These are phyloP conservation scores for Umbelopsis vinacea DNA, from an alignment of 192 early-diverging fungal species.

Conservation along the genomic window DNA sequence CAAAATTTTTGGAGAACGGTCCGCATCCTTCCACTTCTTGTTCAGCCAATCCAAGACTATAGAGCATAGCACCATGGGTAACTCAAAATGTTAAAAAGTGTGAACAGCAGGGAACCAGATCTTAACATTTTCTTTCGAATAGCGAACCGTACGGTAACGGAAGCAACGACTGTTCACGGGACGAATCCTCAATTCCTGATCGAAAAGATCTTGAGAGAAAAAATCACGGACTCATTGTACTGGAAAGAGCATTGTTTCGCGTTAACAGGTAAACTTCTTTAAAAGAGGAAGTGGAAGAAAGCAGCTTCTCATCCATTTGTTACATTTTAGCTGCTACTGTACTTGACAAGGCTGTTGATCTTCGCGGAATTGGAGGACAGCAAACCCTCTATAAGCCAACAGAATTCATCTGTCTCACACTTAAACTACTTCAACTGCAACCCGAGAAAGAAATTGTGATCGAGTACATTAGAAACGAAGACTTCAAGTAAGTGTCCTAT, in stretches of 20 bases:
- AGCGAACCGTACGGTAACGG: constrained; percentile 68
- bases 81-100: too few species aligned
- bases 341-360: constrained; percentile 84
- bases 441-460: constrained; percentile 87
- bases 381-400: constrained; percentile 88
- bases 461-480: constrained; percentile 80
- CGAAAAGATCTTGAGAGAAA: constrained; percentile 89
- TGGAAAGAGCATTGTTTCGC: constrained; percentile 99
- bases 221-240: constrained; percentile 91
- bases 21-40: too few species aligned
- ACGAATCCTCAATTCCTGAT: constrained; percentile 93
- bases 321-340: constrained; percentile 71
- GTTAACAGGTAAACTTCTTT: constrained; percentile 64
- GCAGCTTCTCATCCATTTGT: not conserved
- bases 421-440: constrained; percentile 94
- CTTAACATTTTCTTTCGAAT: not conserved
- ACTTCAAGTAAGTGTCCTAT: constrained; percentile 67
- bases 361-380: constrained; percentile 79
- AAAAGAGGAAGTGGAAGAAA: not conserved
- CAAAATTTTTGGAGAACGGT: too few species aligned
- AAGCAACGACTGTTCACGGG: constrained; percentile 80
- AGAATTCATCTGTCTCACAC: constrained; percentile 85
- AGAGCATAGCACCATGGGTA: too few species aligned
- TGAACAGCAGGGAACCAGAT: too few species aligned
- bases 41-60: too few species aligned